phyloP scores from a whole-genome alignment of 306 rosid genomes.

The Cucumis hystrix region DNA sequence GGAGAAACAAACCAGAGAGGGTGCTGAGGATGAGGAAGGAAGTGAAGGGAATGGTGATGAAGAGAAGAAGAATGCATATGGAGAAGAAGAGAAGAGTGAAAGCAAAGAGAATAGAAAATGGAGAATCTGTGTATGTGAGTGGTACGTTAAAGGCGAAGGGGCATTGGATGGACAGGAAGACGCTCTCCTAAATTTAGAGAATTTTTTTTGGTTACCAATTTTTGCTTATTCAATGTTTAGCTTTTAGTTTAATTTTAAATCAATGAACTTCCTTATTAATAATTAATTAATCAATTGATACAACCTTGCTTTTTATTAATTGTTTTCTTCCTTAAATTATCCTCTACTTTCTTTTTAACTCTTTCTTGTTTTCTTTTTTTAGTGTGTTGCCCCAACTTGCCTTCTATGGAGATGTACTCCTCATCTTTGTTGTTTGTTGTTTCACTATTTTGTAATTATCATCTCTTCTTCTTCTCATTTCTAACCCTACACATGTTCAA shows the following conservation, averaged over 20 bases:
- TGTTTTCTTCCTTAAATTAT: not conserved
- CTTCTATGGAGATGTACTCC: too few relatives aligned
- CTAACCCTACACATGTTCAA: too few relatives aligned
- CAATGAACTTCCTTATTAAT: not conserved
- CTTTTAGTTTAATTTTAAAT: not conserved
- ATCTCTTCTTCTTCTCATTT: too few relatives aligned
- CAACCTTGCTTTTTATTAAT: not conserved
- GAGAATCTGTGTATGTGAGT: slow-evolving; percentile 50
- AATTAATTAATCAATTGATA: not conserved
- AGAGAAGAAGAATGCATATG: not conserved
- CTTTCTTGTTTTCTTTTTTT: too few relatives aligned
- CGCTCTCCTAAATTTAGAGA: slow-evolving; percentile 11
- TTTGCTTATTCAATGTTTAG: slow-evolving; percentile 3
- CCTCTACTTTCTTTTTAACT: not conserved
- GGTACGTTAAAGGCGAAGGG: slow-evolving; percentile 21
- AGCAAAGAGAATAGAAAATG: slow-evolving; percentile 20
- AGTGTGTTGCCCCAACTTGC: too few relatives aligned
- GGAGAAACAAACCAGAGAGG: not conserved
- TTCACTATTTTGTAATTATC: too few relatives aligned
- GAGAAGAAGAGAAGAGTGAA: not conserved
- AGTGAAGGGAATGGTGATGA: not conserved
- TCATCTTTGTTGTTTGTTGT: too few relatives aligned
- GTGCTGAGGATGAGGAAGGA: not conserved
- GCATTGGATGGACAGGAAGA: slow-evolving; percentile 48
- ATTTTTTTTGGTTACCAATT: slow-evolving; percentile 15